These are phyloP conservation scores for Fusarium algeriense DNA, from an alignment of 2,329 filamentous ascomycete species.

Conservation along the genomic window DNA sequence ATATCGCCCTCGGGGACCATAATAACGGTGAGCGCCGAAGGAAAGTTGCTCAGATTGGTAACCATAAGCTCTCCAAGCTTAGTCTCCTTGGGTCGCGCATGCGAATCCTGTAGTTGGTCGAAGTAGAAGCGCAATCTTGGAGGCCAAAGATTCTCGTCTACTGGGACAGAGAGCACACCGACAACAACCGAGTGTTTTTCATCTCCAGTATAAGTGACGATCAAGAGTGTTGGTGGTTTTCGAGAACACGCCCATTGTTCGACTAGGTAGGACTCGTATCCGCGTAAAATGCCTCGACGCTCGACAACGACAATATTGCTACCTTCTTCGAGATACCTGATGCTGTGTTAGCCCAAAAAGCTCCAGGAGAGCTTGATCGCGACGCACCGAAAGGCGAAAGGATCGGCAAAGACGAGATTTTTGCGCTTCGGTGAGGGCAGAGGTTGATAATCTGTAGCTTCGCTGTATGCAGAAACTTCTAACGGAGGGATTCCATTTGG, in stretches of 20 bases:
- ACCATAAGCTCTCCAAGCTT: conserved; percentile 88
- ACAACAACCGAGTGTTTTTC: conserved; percentile 81
- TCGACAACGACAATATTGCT: conserved; percentile 79
- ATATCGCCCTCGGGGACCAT: conserved; percentile 89
- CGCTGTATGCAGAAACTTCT: conserved; percentile 37
- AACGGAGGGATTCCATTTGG: conserved; percentile 38
- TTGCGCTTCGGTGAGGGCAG: conserved; percentile 50
- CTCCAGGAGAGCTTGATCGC: background rate
- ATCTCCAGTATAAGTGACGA: conserved; percentile 93
- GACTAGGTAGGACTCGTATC: conserved; percentile 93
- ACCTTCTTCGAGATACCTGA: conserved; percentile 87
- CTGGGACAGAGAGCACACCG: conserved; percentile 83
- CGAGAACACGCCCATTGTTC: conserved; percentile 98
- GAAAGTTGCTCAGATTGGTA: conserved; percentile 92
- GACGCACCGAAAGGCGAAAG: conserved; percentile 66
- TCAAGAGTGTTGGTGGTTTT: conserved; percentile 88
- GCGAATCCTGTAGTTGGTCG: conserved; percentile 84
- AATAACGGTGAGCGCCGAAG: conserved; percentile 92
- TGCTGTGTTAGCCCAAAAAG: conserved; percentile 16
- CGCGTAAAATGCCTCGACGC: conserved; percentile 75
- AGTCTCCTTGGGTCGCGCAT: conserved; percentile 87
- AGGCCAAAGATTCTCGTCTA: conserved; percentile 84
- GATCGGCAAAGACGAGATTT: conserved; percentile 69
- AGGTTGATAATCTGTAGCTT: conserved; percentile 25
- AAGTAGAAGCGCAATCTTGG: conserved; percentile 84